These are phyloP conservation scores for Triticum turgidum DNA, from an alignment of 176 grass and related monocot genomes.

Conservation along the genomic window DNA sequence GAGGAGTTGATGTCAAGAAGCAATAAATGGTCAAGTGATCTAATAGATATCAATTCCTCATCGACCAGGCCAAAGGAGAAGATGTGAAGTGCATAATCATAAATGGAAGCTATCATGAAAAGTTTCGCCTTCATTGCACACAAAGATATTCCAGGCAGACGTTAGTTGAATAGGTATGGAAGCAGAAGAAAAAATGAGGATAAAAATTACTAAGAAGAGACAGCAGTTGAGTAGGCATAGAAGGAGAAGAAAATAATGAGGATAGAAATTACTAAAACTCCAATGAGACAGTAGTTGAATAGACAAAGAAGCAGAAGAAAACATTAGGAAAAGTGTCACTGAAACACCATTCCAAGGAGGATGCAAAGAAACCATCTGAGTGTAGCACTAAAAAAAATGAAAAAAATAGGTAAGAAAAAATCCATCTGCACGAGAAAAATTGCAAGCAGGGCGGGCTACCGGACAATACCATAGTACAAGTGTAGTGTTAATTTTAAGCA, in stretches of 20 bases:
- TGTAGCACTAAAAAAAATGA: not conserved
- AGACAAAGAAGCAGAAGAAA: not conserved
- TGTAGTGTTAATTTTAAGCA: no score
- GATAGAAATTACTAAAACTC: not conserved
- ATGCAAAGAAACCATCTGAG: not conserved
- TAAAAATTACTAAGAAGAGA: not conserved
- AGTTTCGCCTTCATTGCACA: not conserved
- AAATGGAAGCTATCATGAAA: not conserved
- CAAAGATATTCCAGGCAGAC: not conserved
- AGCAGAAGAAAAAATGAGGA: not conserved
- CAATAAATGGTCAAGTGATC: not conserved
- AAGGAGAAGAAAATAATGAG: not conserved
- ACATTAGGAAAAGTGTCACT: not conserved
- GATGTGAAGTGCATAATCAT: not conserved
- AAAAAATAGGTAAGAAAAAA: not conserved
- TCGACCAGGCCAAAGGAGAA: not conserved
- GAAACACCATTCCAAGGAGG: not conserved
- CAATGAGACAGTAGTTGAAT: not conserved
- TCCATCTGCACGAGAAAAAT: no score
- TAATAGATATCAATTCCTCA: not conserved
- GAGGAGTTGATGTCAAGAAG: not conserved
- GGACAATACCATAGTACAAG: no score
- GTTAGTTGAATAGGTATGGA: not conserved
- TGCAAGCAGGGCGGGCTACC: no score
- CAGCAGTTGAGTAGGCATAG: not conserved